Evolutionary conservation across 2,329 filamentous ascomycete species (phyloP), one percentile per base, ranked within the genome.

Genomic region (Alternaria sp.): DNA sequence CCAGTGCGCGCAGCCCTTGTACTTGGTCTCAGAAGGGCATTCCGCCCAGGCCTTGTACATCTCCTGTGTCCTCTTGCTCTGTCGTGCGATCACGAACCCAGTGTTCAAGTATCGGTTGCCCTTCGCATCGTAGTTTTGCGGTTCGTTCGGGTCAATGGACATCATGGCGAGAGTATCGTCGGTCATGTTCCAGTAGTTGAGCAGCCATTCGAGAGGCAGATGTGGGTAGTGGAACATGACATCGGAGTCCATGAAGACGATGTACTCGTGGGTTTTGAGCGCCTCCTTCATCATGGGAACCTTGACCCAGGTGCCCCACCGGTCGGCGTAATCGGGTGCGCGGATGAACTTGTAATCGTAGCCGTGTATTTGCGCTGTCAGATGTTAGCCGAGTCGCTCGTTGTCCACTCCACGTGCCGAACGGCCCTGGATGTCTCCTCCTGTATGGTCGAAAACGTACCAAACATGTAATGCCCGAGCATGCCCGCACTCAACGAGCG

Each of bases 181-280:
- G 32, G 74, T 79, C 69, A 85, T 79, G 60, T 83, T 79, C 84
- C 84, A 86, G 65, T 84, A 81, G 73, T 83, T 84, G 66, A 86
- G 75, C 5, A 86, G 80, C 81, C 83, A 85, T 68, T 86, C 84
- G 30, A 85, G 65, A 6, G 84, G 83, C 3, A 86, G 74, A 43
- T 83, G 79, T 1, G 81, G 80, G 66, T 85, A 80, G 45, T 81
- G 78, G 64, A 85, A 82, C 63, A 84, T 79, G 64, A 82, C 82
- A 61, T 86, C 84, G n/a, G 81, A 81, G 73, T 86, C 84, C 69
- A 85, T 77, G 67, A 85, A 85, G 62, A 85, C 78, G 12, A 80
- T 77, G 72, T 85, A 82, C 8, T 81, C 76, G 62, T 81, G 77
- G 8, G 76, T 78, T 56, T 80, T 78, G 66, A 80, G 77, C 5